Conservation (phyloP, 2,329 filamentous ascomycete genomes). For the Knoxdaviesia capensis region DNA sequence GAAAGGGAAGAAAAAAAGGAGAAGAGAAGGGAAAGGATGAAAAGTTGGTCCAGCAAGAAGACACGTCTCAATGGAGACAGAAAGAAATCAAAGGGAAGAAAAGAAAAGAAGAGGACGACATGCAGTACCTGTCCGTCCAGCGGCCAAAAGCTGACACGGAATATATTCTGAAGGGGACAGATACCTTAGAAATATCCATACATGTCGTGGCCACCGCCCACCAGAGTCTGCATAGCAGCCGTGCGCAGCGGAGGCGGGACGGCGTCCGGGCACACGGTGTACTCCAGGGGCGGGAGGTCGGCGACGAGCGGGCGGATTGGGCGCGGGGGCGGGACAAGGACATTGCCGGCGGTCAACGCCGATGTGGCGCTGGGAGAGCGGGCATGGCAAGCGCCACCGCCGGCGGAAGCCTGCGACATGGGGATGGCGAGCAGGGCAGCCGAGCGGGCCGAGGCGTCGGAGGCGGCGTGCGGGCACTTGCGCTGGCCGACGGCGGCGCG, state of each 20-base stretch:
- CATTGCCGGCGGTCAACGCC: too few relatives aligned
- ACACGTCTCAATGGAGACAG: background rate
- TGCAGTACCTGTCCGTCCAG: background rate
- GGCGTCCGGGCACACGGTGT: too few relatives aligned
- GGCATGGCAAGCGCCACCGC: too few relatives aligned
- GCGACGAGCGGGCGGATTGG: background rate
- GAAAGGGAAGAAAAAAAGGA: background rate
- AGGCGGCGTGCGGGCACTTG: conserved; percentile 24
- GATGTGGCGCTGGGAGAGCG: too few relatives aligned
- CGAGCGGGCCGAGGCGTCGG: too few relatives aligned
- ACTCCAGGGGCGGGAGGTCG: background rate
- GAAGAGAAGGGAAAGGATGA: background rate
- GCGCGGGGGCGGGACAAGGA: too few relatives aligned
- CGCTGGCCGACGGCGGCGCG: conserved; percentile 31
- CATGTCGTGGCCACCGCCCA: too few relatives aligned
- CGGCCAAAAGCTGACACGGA: background rate
- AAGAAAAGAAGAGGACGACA: background rate
- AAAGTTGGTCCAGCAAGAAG: background rate
- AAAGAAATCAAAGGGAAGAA: background rate
- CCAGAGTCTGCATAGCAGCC: too few relatives aligned
- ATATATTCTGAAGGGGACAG: too few relatives aligned
- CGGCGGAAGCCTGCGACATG: too few relatives aligned
- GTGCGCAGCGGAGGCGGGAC: too few relatives aligned
- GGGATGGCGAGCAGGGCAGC: background rate
- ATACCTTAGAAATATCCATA: too few relatives aligned